phyloP scores from a whole-genome alignment of 2,329 filamentous ascomycete genomes.

The Beauveria bassiana region DNA sequence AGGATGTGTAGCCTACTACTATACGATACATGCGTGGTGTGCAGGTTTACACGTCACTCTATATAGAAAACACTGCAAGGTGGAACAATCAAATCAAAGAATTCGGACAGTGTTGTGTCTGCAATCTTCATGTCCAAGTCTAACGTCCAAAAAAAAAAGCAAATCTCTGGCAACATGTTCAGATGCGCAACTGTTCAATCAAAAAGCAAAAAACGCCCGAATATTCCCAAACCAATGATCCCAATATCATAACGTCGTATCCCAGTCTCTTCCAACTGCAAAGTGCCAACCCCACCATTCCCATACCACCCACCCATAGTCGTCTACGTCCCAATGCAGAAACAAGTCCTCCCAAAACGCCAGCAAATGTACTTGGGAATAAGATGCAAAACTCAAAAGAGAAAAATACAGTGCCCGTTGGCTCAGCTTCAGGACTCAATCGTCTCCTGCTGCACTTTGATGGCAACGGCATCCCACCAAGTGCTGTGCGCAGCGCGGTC shows the following conservation, averaged over 20 bases:
- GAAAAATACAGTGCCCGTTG: neutral
- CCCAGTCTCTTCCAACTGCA: neutral
- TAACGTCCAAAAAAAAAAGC: neutral
- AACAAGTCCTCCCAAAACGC: neutral
- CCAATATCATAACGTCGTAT: slow-evolving; percentile 6
- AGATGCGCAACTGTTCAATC: neutral
- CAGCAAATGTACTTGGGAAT: neutral
- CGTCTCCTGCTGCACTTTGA: slow-evolving; percentile 42
- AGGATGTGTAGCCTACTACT: too few relatives aligned
- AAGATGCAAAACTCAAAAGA: neutral
- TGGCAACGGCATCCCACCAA: slow-evolving; percentile 64
- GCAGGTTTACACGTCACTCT: neutral
- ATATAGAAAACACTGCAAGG: neutral
- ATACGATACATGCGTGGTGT: neutral
- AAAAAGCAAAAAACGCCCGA: slow-evolving; percentile 1
- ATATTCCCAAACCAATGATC: neutral
- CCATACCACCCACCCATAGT: neutral
- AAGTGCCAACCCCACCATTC: neutral
- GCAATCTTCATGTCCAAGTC: neutral
- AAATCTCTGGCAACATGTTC: neutral
- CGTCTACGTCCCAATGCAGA: neutral
- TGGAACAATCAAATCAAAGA: neutral
- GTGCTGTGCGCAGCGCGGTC: slow-evolving; percentile 59
- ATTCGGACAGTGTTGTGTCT: neutral
- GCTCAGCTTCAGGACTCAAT: slow-evolving; percentile 12